These are phyloP conservation scores for Penicillium verrucosum DNA, from an alignment of 2,329 filamentous ascomycete species.

Conservation along the genomic window DNA sequence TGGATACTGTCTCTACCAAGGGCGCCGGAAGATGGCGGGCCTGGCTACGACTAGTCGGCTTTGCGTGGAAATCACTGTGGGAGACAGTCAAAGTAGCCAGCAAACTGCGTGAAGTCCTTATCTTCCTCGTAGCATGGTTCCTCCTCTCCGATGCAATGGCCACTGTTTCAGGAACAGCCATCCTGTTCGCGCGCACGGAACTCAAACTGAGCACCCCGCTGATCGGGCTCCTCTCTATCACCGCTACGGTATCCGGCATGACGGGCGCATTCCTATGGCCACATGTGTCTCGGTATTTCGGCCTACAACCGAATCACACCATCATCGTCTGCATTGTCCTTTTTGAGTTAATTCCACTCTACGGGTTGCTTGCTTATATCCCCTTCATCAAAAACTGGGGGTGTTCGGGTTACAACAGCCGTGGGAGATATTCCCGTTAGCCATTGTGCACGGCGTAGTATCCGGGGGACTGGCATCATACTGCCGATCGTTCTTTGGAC, in stretches of 20 bases:
- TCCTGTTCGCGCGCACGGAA: conserved; percentile 87
- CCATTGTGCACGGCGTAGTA: conserved; percentile 81
- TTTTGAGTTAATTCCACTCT: conserved; percentile 87
- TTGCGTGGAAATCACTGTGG: conserved; percentile 79
- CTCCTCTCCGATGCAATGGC: conserved; percentile 85
- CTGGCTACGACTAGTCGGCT: conserved; percentile 67
- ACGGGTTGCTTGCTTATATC: conserved; percentile 79
- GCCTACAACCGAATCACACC: conserved; percentile 72
- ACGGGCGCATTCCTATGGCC: conserved; percentile 83
- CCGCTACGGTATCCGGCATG: conserved; percentile 76
- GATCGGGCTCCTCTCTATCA: conserved; percentile 82
- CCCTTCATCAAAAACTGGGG: conserved; percentile 68
- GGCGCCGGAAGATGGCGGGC: conserved; percentile 36
- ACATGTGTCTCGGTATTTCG: conserved; percentile 64
- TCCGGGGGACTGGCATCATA: conserved; percentile 81
- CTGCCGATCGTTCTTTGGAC: conserved; percentile 80
- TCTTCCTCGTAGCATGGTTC: conserved; percentile 88
- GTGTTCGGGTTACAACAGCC: conserved; percentile 77
- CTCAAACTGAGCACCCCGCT: conserved; percentile 78
- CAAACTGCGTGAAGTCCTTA: conserved; percentile 67
- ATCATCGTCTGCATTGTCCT: conserved; percentile 82
- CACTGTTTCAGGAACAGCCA: conserved; percentile 84
- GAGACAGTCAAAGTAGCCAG: conserved; percentile 71
- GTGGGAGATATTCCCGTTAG: conserved; percentile 91
- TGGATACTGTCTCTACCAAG: conserved; percentile 21